Percentiles rank a stretch among this genome's conserved stretches.
Conservation (phyloP, 495 filamentous ascomycete species). For the Penicillium longicatenatum region DNA sequence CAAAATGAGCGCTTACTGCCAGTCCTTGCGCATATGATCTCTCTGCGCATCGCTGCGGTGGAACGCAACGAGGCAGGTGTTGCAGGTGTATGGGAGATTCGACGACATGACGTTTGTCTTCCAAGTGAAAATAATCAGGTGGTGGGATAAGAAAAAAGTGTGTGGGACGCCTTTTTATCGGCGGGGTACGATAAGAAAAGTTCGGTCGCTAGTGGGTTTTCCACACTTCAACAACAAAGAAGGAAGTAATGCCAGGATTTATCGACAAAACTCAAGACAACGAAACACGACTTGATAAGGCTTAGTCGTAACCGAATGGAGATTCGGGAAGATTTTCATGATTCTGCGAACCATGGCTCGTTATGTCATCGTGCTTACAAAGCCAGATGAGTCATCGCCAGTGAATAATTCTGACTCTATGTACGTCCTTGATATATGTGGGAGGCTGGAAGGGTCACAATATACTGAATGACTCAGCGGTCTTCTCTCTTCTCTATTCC, state of each 20-base stretch:
- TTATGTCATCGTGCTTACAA: not conserved
- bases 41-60: conserved; percentile 90
- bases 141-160: conserved; percentile 7
- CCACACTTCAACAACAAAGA: no score
- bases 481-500: not conserved
- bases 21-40: conserved; percentile 94
- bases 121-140: conserved; percentile 1
- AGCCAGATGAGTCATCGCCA: not conserved
- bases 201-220: conserved; percentile 7
- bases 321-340: not conserved
- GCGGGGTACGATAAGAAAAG: conserved; percentile 12
- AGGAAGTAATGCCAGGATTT: not conserved
- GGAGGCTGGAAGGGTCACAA: no score
- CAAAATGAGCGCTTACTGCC: conserved; percentile 73
- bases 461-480: no score
- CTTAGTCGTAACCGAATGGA: not conserved
- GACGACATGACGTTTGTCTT: conserved; percentile 23
- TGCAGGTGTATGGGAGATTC: conserved; percentile 89
- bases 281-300: not conserved
- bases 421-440: no score
- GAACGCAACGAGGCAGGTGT: conserved; percentile 96
- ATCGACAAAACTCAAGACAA: not conserved
- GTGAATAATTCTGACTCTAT: not conserved
- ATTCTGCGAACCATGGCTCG: not conserved
- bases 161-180: conserved; percentile 5